These are phyloP conservation scores for Bonia amplexicaulis DNA, from an alignment of 176 grass and related monocot species.

Conservation along the genomic window DNA sequence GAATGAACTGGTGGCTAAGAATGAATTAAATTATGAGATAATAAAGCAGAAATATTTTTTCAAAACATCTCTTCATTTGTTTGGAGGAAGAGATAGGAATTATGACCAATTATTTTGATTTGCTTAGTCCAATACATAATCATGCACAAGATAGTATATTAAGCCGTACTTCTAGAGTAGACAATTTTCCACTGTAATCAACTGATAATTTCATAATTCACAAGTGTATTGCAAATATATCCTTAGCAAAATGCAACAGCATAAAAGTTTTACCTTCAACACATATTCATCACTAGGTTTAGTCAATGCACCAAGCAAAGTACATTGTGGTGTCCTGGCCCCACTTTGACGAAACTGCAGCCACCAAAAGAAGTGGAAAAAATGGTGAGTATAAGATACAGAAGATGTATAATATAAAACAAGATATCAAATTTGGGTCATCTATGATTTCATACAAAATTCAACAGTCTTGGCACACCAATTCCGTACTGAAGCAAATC, in stretches of 20 bases:
- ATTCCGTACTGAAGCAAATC: background rate
- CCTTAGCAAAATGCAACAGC: background rate
- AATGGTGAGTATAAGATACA: background rate
- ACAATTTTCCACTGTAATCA: background rate
- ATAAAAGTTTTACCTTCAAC: conserved; percentile 51
- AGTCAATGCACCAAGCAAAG: conserved; percentile 62
- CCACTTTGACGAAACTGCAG: conserved; percentile 75
- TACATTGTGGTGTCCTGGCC: conserved; percentile 86
- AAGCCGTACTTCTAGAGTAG: background rate
- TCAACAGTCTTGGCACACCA: background rate
- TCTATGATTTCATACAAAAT: background rate
- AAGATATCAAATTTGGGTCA: background rate
- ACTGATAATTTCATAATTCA: background rate
- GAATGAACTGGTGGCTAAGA: background rate
- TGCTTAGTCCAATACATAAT: background rate
- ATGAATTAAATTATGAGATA: conserved; percentile 10
- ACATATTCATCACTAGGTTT: conserved; percentile 62
- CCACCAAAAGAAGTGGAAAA: conserved; percentile 16
- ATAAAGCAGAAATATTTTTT: background rate
- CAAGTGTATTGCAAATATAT: background rate
- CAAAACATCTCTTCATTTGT: background rate
- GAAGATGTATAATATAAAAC: background rate
- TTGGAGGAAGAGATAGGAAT: background rate
- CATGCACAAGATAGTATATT: background rate
- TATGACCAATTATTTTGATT: background rate